Percentiles rank a stretch among this genome's conserved stretches.
Conservation (phyloP, 768 basidiomycete genomes). For the Lactifluus volemus region DNA sequence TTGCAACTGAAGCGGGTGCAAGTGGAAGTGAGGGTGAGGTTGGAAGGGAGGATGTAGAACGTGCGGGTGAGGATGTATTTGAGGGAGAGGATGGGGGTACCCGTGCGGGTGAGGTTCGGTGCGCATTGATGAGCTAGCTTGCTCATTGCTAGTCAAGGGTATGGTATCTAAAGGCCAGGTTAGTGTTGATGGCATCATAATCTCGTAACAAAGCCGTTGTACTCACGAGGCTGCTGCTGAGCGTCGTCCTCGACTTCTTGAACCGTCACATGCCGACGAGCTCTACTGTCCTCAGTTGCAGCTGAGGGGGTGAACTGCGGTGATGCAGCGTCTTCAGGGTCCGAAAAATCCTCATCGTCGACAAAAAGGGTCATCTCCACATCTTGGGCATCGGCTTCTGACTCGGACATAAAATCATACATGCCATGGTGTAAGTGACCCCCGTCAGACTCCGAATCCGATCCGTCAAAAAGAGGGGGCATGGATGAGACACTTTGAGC, state of each 20-base stretch:
- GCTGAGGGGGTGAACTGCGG: background rate
- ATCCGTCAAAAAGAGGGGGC: constrained; percentile 11
- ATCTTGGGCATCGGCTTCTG: constrained; percentile 17
- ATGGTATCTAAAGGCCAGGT: background rate
- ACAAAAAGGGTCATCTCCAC: constrained; percentile 16
- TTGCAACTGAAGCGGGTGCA: background rate
- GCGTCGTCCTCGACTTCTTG: constrained; percentile 12
- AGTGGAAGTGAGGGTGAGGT: background rate
- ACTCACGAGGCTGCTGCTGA: constrained; percentile 7
- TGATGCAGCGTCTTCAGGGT: background rate
- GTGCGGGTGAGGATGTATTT: background rate
- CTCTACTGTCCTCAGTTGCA: background rate
- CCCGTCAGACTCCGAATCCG: constrained; percentile 15
- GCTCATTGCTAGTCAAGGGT: background rate
- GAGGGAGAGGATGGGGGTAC: background rate
- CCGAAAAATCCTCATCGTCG: constrained; percentile 6
- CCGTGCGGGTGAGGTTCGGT: background rate
- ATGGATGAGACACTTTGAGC: constrained; percentile 13
- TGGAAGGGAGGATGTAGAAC: background rate
- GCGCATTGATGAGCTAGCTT: background rate
- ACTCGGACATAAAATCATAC: constrained; percentile 13
- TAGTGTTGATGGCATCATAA: background rate
- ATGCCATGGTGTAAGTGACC: background rate
- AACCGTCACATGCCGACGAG: constrained; percentile 3
- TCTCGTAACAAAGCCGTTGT: background rate